Evolutionary conservation across 768 basidiomycete genomes (phyloP).

Genomic region (Mycena maculata): DNA sequence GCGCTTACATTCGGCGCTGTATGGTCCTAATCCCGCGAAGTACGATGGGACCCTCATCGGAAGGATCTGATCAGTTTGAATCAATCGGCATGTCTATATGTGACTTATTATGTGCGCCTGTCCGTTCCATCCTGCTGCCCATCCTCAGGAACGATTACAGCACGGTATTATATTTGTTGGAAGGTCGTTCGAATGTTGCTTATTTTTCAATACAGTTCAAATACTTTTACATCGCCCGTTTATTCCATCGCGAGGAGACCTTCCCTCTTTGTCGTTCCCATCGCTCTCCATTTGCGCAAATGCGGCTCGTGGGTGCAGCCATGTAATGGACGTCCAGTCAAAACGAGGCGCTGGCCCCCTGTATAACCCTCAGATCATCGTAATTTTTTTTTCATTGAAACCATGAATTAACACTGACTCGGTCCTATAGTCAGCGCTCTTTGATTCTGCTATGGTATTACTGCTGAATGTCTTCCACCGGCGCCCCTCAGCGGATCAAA

Average conservation of each 20-base stretch:
- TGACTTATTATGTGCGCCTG: constrained; percentile 45
- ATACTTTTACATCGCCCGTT: constrained; percentile 85
- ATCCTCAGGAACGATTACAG: constrained; percentile 9
- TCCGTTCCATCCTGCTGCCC: not conserved
- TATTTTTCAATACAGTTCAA: constrained; percentile 60
- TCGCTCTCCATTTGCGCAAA: constrained; percentile 83
- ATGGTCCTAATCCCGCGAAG: constrained; percentile 38
- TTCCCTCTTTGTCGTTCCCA: constrained; percentile 63
- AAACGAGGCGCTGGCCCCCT: constrained; percentile 43
- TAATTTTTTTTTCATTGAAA: not conserved
- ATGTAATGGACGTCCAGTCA: constrained; percentile 74
- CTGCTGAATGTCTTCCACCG: constrained; percentile 29
- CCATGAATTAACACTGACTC: not conserved
- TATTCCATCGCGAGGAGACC: constrained; percentile 68
- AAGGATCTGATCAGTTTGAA: constrained; percentile 60
- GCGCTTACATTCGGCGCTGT: not conserved
- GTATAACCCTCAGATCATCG: constrained; percentile 26
- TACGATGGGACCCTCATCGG: constrained; percentile 66
- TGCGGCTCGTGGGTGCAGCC: constrained; percentile 84
- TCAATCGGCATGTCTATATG: constrained; percentile 70
- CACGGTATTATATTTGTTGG: constrained; percentile 8
- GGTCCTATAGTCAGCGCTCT: constrained; percentile 14
- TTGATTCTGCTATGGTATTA: constrained; percentile 26
- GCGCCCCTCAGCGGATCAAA: constrained; percentile 24
- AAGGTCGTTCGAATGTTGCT: not conserved